Conservation (phyloP, 495 filamentous ascomycete species). For the Trypethelium eluteriae region DNA sequence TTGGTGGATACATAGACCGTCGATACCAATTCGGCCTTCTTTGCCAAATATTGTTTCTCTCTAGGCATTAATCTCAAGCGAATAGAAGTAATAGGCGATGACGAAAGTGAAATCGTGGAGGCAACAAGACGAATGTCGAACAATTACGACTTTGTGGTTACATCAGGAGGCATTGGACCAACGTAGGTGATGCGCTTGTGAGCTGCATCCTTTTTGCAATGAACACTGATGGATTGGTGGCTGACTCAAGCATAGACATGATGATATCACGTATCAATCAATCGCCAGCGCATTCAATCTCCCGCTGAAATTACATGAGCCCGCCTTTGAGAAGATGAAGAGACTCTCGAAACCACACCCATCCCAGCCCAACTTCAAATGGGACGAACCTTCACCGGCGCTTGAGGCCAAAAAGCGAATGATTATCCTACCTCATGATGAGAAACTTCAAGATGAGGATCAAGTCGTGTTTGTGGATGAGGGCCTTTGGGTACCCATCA, state of each 20-base stretch:
- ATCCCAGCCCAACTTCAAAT: slow-evolving; percentile 69
- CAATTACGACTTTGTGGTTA: slow-evolving; percentile 89
- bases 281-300: slow-evolving; percentile 84
- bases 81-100: slow-evolving; percentile 87
- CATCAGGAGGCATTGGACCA: slow-evolving; percentile 87
- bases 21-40: slow-evolving; percentile 86
- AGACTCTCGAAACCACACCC: slow-evolving; percentile 62
- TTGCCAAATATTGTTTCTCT: slow-evolving; percentile 88
- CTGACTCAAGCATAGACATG: slow-evolving; percentile 52
- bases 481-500: slow-evolving; percentile 81
- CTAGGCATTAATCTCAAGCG: slow-evolving; percentile 83
- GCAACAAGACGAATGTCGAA: slow-evolving; percentile 76
- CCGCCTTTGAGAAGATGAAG: slow-evolving; percentile 75
- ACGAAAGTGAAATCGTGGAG: slow-evolving; percentile 83
- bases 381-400: slow-evolving; percentile 70
- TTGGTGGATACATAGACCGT: slow-evolving; percentile 45
- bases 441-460: slow-evolving; percentile 58
- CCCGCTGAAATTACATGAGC: slow-evolving; percentile 64
- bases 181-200: slow-evolving; percentile 49
- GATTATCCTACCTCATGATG: slow-evolving; percentile 75
- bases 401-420: slow-evolving; percentile 79
- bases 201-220: not conserved
- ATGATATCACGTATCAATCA: slow-evolving; percentile 93
- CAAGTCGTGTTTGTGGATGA: slow-evolving; percentile 67
- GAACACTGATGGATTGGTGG: slow-evolving; percentile 13